These are phyloP conservation scores for Cutaneotrichosporon spelunceum DNA, from an alignment of 1,284 basidiomycete genomes.

Conservation along the genomic window DNA sequence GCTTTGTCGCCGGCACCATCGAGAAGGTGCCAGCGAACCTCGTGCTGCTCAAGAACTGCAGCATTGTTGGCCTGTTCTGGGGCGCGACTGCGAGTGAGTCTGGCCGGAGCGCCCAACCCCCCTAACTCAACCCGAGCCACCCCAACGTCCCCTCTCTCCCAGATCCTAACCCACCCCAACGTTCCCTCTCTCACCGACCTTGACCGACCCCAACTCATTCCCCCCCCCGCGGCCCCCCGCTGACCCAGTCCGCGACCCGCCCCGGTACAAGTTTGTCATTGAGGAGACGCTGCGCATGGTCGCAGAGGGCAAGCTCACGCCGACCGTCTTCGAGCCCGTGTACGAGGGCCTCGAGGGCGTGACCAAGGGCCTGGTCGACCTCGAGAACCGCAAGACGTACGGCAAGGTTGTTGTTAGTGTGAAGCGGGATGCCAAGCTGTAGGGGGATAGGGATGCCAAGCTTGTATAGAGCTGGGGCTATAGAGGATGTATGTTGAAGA, in stretches of 20 bases:
- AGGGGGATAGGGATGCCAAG: too few species aligned
- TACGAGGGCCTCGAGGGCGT: slow-evolving; percentile 72
- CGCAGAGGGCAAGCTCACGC: slow-evolving; percentile 62
- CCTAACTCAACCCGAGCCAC: not conserved
- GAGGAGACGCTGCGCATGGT: slow-evolving; percentile 70
- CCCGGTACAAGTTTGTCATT: slow-evolving; percentile 68
- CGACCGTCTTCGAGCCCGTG: slow-evolving; percentile 68
- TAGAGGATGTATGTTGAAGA: slow-evolving; percentile 6
- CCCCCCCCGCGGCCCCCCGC: not conserved
- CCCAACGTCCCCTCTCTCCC: too few species aligned
- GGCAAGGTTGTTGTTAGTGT: slow-evolving; percentile 80
- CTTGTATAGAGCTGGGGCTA: too few species aligned
- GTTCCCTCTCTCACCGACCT: too few species aligned
- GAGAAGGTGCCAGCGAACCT: slow-evolving; percentile 90
- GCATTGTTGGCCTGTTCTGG: slow-evolving; percentile 78
- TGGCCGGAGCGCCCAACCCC: slow-evolving; percentile 46
- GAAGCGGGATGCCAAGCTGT: slow-evolving; percentile 47
- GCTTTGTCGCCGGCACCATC: slow-evolving; percentile 82
- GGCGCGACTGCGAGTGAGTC: slow-evolving; percentile 61
- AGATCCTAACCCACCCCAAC: too few species aligned
- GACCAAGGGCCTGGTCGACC: slow-evolving; percentile 55
- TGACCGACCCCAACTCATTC: too few species aligned
- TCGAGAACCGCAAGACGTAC: slow-evolving; percentile 79
- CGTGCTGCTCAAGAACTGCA: slow-evolving; percentile 80
- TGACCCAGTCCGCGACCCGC: slow-evolving; percentile 59